A percentile compares a stretch with the other conserved stretches of the same genome.
These are phyloP conservation scores for Carex cristatella DNA, from an alignment of 176 grass and related monocot species.

Conservation along the genomic window DNA sequence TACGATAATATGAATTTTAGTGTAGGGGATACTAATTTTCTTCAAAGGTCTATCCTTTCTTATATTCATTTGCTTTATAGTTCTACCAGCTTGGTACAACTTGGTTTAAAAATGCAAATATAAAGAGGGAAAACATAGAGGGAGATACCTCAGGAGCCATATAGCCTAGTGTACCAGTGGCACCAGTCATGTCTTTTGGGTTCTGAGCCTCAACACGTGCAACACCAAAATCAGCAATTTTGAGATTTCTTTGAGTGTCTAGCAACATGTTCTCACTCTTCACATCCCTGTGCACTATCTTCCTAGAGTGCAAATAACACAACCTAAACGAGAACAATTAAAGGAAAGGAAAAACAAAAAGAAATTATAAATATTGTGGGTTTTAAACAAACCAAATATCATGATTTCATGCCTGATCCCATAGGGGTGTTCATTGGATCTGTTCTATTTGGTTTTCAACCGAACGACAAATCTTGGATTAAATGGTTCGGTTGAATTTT, in stretches of 20 bases:
- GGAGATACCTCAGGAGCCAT: conserved; percentile 80
- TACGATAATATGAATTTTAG: too few relatives aligned
- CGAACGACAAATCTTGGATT: too few relatives aligned
- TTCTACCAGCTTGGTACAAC: too few relatives aligned
- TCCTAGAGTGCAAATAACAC: conserved; percentile 58
- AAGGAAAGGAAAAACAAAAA: not conserved
- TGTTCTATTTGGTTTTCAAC: too few relatives aligned
- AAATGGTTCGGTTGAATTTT: too few relatives aligned
- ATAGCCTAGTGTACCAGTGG: conserved; percentile 82
- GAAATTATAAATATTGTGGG: not conserved
- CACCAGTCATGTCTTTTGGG: conserved; percentile 78
- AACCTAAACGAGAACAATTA: conserved; percentile 33
- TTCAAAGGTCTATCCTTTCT: too few relatives aligned
- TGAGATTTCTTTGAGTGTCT: conserved; percentile 48
- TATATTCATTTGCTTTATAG: too few relatives aligned
- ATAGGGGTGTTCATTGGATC: too few relatives aligned
- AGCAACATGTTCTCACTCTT: conserved; percentile 91
- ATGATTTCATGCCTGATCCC: not conserved
- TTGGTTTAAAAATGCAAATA: not conserved
- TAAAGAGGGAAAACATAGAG: not conserved
- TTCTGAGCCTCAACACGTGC: conserved; percentile 79
- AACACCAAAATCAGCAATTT: conserved; percentile 89
- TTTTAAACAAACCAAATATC: not conserved
- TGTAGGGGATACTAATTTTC: too few relatives aligned
- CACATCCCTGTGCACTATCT: conserved; percentile 70